Conservation (phyloP, 73 alveolate species). For the Tetrahymena malaccensis region DNA sequence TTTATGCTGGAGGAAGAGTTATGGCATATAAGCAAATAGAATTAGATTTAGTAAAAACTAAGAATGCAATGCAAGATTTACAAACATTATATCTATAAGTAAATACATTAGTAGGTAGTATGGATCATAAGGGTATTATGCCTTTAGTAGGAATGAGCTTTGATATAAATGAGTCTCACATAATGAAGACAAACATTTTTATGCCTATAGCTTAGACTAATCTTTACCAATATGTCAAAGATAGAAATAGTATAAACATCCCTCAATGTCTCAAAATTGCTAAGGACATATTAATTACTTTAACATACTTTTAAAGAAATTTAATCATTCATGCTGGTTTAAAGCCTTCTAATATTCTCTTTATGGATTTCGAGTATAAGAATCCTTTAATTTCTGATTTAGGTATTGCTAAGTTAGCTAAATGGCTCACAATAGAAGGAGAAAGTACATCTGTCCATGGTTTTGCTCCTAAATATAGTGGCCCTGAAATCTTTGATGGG, state of each 20-base stretch:
- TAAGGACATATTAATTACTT: not conserved
- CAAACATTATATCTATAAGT: not conserved
- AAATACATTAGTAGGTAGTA: not conserved
- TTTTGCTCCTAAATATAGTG: not conserved
- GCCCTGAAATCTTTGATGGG: not conserved
- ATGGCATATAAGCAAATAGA: not conserved
- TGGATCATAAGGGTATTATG: not conserved
- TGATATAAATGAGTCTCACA: not conserved
- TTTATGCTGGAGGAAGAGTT: not conserved
- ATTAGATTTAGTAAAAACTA: not conserved
- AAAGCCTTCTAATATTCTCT: not conserved
- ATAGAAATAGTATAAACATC: not conserved
- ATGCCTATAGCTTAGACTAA: not conserved
- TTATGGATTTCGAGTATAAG: not conserved
- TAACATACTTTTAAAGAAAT: not conserved
- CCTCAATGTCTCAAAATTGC: not conserved
- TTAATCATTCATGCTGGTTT: not conserved
- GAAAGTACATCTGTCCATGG: not conserved
- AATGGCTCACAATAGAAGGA: not conserved
- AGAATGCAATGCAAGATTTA: not conserved
- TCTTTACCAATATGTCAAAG: not conserved
- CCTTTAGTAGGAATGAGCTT: not conserved
- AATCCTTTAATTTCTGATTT: not conserved
- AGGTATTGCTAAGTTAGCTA: not conserved
- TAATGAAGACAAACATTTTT: not conserved